These are phyloP conservation scores for Aspergillus sp. DNA, from an alignment of 2,329 filamentous ascomycete species.

Conservation along the genomic window DNA sequence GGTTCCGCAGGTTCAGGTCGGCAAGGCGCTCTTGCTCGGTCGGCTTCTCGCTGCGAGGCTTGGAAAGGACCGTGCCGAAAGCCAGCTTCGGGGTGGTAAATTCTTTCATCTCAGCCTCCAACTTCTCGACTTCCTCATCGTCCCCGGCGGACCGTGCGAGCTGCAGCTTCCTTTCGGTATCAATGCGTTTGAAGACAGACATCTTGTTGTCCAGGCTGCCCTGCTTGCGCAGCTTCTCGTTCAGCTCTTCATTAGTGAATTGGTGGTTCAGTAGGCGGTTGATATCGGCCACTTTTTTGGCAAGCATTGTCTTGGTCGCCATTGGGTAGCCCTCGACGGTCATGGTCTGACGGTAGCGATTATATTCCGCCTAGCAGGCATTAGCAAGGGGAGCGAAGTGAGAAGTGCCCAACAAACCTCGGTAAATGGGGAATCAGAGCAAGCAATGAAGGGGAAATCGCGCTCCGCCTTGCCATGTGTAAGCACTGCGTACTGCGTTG, in stretches of 20 bases:
- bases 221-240: constrained; percentile 64
- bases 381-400: not conserved
- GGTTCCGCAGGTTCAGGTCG: constrained; percentile 73
- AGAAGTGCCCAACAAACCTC: constrained; percentile 47
- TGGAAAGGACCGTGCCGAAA: constrained; percentile 58
- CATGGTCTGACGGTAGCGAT: constrained; percentile 68
- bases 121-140: constrained; percentile 43
- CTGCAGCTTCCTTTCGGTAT: constrained; percentile 55
- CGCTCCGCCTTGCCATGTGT: constrained; percentile 75
- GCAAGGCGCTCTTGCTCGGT: constrained; percentile 74
- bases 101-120: constrained; percentile 41
- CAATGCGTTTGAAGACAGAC: constrained; percentile 58
- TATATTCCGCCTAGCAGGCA: constrained; percentile 59
- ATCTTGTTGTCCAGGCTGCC: constrained; percentile 58
- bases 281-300: constrained; percentile 69
- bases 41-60: constrained; percentile 45
- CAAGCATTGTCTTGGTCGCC: constrained; percentile 61
- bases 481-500: constrained; percentile 73
- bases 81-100: constrained; percentile 54
- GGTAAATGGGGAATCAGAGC: constrained; percentile 77
- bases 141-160: constrained; percentile 58
- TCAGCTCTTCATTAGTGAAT: constrained; percentile 77
- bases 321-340: constrained; percentile 61
- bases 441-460: constrained; percentile 81
- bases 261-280: constrained; percentile 66